phyloP scores from a whole-genome alignment of 169 alveolate genomes.

The Cryptosporidium ubiquitum region DNA sequence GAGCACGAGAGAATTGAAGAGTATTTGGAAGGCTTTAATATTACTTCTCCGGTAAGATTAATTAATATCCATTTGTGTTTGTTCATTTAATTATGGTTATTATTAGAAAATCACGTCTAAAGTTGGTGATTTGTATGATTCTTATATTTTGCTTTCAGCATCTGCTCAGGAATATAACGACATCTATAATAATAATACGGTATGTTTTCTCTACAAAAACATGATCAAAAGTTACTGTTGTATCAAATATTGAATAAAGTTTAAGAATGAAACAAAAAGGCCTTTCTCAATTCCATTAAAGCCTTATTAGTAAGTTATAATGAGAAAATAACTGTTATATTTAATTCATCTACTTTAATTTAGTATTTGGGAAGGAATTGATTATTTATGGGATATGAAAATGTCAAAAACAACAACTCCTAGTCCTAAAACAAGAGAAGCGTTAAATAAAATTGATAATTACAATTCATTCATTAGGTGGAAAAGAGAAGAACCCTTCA shows the following conservation, averaged over 20 bases:
- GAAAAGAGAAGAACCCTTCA: slow-evolving; percentile 66
- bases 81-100: not conserved
- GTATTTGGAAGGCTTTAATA: slow-evolving; percentile 33
- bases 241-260: not conserved
- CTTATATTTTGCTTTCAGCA: slow-evolving; percentile 65
- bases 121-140: slow-evolving; percentile 52
- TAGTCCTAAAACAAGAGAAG: slow-evolving; percentile 48
- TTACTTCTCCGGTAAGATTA: slow-evolving; percentile 66
- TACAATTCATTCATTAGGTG: slow-evolving; percentile 42
- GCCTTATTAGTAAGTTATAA: slow-evolving; percentile 65
- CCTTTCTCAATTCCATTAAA: slow-evolving; percentile 67
- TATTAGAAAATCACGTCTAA: slow-evolving; percentile 24
- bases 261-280: not conserved
- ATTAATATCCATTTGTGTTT: not conserved
- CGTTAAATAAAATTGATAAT: slow-evolving; percentile 8
- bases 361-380: slow-evolving; percentile 65
- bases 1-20: slow-evolving; percentile 52
- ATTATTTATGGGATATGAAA: slow-evolving; percentile 43
- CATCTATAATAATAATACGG: not conserved
- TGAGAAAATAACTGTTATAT: not conserved
- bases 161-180: slow-evolving; percentile 49
- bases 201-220: not conserved
- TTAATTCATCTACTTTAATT: not conserved
- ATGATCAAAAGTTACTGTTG: not conserved
- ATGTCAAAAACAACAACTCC: slow-evolving; percentile 69